phyloP scores from a whole-genome alignment of 352 stramenopile species.

The Phytophthora cactorum region DNA sequence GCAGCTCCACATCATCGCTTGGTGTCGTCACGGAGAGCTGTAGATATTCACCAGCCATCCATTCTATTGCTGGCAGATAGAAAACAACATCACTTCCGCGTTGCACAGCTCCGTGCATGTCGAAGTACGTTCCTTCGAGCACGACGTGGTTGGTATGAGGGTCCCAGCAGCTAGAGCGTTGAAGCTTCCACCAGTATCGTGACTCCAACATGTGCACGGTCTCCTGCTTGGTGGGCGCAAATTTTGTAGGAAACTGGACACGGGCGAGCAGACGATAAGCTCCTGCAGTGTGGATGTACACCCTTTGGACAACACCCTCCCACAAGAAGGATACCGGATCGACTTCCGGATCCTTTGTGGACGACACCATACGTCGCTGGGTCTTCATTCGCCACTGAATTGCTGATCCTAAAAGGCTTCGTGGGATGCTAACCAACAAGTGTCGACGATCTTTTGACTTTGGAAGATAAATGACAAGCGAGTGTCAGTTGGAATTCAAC shows the following conservation, averaged over 20 bases:
- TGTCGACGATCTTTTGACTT: conserved; percentile 26
- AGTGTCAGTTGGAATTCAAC: not conserved
- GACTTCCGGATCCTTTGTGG: not conserved
- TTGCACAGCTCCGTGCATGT: conserved; percentile 22
- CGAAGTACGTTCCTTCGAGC: conserved; percentile 18
- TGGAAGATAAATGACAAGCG: not conserved
- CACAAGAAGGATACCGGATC: conserved; percentile 18
- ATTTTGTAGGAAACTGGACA: conserved; percentile 6
- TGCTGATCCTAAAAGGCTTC: not conserved
- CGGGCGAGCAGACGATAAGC: conserved; percentile 22
- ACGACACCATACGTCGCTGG: not conserved
- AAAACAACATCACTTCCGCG: conserved; percentile 28
- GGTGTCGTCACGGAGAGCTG: conserved; percentile 21
- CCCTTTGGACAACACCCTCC: conserved; percentile 21
- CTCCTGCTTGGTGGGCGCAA: conserved; percentile 1
- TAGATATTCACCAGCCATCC: conserved; percentile 35
- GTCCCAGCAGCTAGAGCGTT: conserved; percentile 30
- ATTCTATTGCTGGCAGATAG: conserved; percentile 28
- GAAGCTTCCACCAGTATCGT: conserved; percentile 27
- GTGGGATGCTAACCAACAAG: conserved; percentile 11
- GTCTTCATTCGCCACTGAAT: conserved; percentile 24
- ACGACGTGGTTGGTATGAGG: conserved; percentile 9
- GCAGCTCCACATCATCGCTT: conserved; percentile 12
- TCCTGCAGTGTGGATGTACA: conserved; percentile 32
- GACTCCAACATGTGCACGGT: not conserved